Evolutionary conservation across 148 eudicot genomes (phyloP), one percentile per base, ranked within the genome.

Genomic region (Rhododendron williamsianum): DNA sequence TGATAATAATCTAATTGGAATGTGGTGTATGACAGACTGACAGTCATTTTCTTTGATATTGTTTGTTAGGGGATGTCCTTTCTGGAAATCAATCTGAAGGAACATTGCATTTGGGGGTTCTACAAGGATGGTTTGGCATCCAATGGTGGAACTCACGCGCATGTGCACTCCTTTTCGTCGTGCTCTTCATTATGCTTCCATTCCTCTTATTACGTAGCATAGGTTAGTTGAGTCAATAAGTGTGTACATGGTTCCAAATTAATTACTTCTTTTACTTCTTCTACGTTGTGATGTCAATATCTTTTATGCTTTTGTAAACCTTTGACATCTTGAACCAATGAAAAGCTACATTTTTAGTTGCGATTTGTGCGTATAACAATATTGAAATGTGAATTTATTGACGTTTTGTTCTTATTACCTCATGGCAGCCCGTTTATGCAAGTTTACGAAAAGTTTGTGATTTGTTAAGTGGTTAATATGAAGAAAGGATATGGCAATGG

Each of bases 91-190:
- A 91, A 83, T 93, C 96, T 49, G 98, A 92, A 77, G 95, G 88
- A 86, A 86, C 90, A 65, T 41, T 95, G 80, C 99, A 97, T 85
- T 89, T 91, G 52, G 99, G 99, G 65, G 74, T 95, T 83, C 87
- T 97, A 43, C 99, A 97, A 88, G 98, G 95, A 89, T 97, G 98
- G 96, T 97, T 97, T 86, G 99, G 99, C 67, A 87, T 88, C 90
- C 94, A 95, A 77, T 97, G 99, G 98, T 97, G 99, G 99, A 95
- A 90, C 85, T 88, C 98, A 4, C 99, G 99, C 0, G 89, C 93
- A 85, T 95, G 86, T 89, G 90, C 98, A 2, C 91, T 97, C 46
- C 88, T 94, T 9, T 38, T 95, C 43, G 82, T 93, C 36, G 90
- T 88, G 56, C 83, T 94, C 35, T 85, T 95, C 36, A 89, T 94